Evolutionary conservation across 2,329 filamentous ascomycete genomes (phyloP).

Genomic region (Diaporthe sp.): DNA sequence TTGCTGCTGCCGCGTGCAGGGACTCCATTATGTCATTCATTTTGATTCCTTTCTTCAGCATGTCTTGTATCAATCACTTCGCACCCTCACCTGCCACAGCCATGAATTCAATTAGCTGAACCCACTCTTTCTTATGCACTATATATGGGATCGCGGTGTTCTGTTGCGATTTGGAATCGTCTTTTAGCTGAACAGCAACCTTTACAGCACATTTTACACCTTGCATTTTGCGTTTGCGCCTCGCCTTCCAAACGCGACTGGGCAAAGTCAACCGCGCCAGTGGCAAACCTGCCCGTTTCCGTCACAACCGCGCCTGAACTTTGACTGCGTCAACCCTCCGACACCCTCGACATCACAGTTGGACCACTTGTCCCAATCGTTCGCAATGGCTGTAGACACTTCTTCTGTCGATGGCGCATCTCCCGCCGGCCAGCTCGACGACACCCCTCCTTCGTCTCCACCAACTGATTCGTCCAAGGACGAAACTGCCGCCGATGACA

Average conservation of each 20-base stretch:
- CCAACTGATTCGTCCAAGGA: conserved; percentile 46
- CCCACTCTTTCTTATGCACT: background rate
- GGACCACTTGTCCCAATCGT: background rate
- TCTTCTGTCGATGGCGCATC: conserved; percentile 19
- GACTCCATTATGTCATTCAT: conserved; percentile 35
- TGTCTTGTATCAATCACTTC: background rate
- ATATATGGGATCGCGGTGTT: background rate
- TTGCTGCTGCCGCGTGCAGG: background rate
- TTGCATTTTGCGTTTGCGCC: background rate
- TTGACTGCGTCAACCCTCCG: background rate
- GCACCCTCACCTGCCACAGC: background rate
- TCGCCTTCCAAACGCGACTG: background rate
- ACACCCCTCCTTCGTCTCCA: conserved; percentile 56
- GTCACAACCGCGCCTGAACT: background rate
- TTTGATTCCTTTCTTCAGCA: conserved; percentile 1
- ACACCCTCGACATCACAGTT: background rate
- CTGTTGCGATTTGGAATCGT: background rate
- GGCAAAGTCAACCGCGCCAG: background rate
- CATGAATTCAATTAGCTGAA: conserved; percentile 17
- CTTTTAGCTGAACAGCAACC: background rate
- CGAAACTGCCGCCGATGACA: conserved; percentile 45
- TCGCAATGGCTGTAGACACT: conserved; percentile 35
- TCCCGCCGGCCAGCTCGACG: conserved; percentile 37
- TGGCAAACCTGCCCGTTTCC: conserved; percentile 17
- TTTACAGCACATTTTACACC: no score